Base-by-base conservation (phyloP, 495 filamentous ascomycete genomes). In the Tuber brumale region DNA sequence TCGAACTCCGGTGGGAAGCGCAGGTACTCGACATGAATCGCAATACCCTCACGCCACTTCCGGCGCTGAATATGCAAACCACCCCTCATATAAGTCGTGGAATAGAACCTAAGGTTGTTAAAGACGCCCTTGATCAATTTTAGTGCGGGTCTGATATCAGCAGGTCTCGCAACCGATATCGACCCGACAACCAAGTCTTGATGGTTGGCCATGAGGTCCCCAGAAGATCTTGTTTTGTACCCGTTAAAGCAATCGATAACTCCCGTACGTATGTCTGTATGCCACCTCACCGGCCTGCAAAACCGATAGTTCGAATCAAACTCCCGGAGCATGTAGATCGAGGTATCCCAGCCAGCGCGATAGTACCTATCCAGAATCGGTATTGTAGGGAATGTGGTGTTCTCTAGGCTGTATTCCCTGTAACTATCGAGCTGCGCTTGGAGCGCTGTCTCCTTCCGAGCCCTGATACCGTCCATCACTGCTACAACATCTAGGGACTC, bases 221-320 rank as follows among this genome's bases (percentile, higher is more conserved):
- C 14, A 3, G 77, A 77, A 35, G 69, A 70, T 80, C 42, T 41
- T 14, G 10, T n/a, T 43, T 14, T 71, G 66, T 80, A 79, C 31
- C 78, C 78, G 35, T 80, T 80, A 35, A 79, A 37, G n/a, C 78
- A 80, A 1, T 57, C 31, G 4, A 79, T 80, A 19, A 45, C 77
- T 42, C 78, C 78, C 19, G 78, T 73, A 18, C 46, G 72, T 48
- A 43, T 76, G n/a, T 72, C 74, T 43, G 72, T 71, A 5, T 73
- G 75, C 78, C 78, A 80, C 45, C 75, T 80, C 19, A 80, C 77
- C 69, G 78, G 78, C 41, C 75, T 74, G 12, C 57, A 66, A 66
- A 66, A 66, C 27, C 14, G 27, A 35, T 66, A 35, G 57, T 66
- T 66, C 12, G 57, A 66, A 66, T 66, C 57, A 35, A 66, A 66